phyloP scores from a whole-genome alignment of 768 basidiomycete species.

The Botryobasidium botryosum region DNA sequence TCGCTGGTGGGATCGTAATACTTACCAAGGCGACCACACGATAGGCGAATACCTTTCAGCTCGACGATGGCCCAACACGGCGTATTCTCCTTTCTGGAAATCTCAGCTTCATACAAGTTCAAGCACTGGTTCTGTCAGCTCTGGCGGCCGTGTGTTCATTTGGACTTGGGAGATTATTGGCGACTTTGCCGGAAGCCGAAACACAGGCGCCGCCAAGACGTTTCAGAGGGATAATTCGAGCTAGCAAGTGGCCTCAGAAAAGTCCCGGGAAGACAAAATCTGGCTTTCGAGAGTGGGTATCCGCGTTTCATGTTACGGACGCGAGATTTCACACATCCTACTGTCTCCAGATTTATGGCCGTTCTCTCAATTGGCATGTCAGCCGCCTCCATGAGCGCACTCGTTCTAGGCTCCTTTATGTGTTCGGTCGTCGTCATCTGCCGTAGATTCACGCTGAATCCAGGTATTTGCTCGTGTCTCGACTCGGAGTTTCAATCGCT shows the following conservation, averaged over 20 bases:
- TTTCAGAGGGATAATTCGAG: background rate
- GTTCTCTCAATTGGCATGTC: constrained; percentile 66
- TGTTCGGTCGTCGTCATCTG: constrained; percentile 65
- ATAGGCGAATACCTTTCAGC: constrained; percentile 72
- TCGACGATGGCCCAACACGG: constrained; percentile 52
- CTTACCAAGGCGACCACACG: too few relatives aligned
- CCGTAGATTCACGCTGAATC: constrained; percentile 58
- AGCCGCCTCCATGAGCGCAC: constrained; percentile 57
- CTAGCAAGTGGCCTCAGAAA: background rate
- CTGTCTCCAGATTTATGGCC: constrained; percentile 44
- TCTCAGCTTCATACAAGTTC: constrained; percentile 76
- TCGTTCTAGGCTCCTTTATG: constrained; percentile 87
- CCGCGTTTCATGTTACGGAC: constrained; percentile 4
- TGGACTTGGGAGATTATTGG: constrained; percentile 37
- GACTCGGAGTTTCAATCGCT: too few relatives aligned
- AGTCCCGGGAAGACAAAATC: background rate
- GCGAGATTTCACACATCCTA: constrained; percentile 13
- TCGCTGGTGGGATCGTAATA: too few relatives aligned
- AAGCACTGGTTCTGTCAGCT: constrained; percentile 78
- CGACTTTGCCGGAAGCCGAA: constrained; percentile 15
- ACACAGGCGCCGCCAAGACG: constrained; percentile 9
- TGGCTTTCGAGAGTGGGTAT: constrained; percentile 8
- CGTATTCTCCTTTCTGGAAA: constrained; percentile 62
- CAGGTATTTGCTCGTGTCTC: constrained; percentile 33
- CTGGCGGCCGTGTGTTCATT: constrained; percentile 69